Conservation (phyloP, 2,329 filamentous ascomycete species). For the Pestalotiopsis sp. region DNA sequence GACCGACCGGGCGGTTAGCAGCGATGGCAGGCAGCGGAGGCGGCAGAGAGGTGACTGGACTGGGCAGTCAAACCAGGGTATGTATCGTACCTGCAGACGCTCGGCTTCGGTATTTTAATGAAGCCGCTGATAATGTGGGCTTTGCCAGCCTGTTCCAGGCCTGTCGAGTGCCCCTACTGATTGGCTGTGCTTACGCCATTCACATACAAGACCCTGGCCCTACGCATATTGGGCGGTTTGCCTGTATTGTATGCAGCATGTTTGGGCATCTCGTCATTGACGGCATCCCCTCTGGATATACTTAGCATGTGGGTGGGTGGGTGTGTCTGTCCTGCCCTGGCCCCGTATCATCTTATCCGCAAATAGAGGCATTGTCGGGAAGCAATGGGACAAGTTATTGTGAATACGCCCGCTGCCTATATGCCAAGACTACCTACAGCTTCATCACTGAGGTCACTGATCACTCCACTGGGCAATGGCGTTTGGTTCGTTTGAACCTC, state of each 20-base stretch:
- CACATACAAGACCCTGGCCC: background rate
- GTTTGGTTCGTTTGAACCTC: no score
- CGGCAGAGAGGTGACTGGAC: background rate
- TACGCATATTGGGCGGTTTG: background rate
- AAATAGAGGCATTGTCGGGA: no score
- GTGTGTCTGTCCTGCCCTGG: no score
- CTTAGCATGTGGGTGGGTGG: no score
- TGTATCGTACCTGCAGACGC: background rate
- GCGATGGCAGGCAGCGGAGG: background rate
- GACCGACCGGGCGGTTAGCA: background rate
- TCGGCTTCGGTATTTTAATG: background rate
- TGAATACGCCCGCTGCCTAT: no score
- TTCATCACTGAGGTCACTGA: no score
- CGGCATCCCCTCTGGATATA: no score
- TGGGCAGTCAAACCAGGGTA: background rate
- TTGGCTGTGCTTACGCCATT: background rate
- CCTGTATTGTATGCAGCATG: background rate
- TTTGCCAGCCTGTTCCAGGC: background rate
- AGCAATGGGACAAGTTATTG: no score
- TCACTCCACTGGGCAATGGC: no score
- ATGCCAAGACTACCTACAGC: no score
- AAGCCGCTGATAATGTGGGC: background rate
- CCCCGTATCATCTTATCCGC: no score
- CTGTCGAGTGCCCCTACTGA: background rate
- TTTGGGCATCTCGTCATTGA: no score